These are phyloP conservation scores for Tolypocladium paradoxum DNA, from an alignment of 2,329 filamentous ascomycete species.

Conservation along the genomic window DNA sequence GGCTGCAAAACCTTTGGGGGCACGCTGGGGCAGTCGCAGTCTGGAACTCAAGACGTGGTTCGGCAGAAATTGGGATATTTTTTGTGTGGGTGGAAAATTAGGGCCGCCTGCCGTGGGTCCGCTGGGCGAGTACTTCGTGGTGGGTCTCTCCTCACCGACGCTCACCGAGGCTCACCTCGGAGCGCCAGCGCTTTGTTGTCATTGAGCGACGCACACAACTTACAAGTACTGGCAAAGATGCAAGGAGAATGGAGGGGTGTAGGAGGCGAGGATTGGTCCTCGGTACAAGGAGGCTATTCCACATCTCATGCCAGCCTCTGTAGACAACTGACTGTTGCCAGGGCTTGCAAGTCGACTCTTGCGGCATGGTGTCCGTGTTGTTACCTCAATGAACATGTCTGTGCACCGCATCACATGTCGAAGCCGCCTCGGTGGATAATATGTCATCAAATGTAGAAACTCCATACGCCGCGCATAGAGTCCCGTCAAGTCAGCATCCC, in stretches of 20 bases:
- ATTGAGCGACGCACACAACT: no score
- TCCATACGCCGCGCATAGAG: background rate
- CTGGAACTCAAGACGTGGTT: slow-evolving; percentile 7
- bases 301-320: no score
- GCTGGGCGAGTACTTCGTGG: background rate
- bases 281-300: no score
- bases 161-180: background rate
- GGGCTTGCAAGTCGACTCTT: no score
- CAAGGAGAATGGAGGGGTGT: no score
- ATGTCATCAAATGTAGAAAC: background rate
- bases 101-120: slow-evolving; percentile 23
- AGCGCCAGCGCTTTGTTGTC: background rate
- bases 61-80: slow-evolving; percentile 29
- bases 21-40: slow-evolving; percentile 6
- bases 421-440: background rate
- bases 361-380: no score
- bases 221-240: no score
- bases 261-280: no score
- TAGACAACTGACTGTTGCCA: no score
- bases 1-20: slow-evolving; percentile 12
- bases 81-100: slow-evolving; percentile 44
- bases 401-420: no score
- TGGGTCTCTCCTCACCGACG: background rate
- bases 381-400: no score
- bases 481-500: background rate